Percentiles rank a stretch among this genome's conserved stretches.
phyloP scores from a whole-genome alignment of 495 filamentous ascomycete genomes.

The Lepraria neglecta region DNA sequence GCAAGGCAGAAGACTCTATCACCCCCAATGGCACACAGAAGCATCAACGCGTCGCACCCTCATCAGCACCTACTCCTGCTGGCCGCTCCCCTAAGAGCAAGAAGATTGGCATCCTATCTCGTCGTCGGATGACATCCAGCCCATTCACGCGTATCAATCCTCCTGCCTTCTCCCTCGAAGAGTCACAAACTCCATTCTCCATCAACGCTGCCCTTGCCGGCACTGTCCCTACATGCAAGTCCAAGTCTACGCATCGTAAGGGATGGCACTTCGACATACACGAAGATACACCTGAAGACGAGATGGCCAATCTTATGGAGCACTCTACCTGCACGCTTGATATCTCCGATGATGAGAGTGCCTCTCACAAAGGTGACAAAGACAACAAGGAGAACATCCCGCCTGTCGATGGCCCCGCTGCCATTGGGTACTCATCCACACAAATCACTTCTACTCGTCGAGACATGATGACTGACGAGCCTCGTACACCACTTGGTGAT shows the following conservation, averaged over 20 bases:
- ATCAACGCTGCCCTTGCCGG: constrained; percentile 71
- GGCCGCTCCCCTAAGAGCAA: constrained; percentile 59
- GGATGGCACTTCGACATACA: constrained; percentile 90
- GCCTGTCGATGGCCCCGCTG: constrained; percentile 36
- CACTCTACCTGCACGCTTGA: constrained; percentile 82
- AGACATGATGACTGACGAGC: constrained; percentile 45
- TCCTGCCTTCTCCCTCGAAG: constrained; percentile 36
- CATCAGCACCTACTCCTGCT: constrained; percentile 52
- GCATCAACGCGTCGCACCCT: constrained; percentile 37
- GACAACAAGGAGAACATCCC: constrained; percentile 77
- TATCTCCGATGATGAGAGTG: constrained; percentile 61
- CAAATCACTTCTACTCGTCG: constrained; percentile 26
- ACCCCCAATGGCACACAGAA: constrained; percentile 25
- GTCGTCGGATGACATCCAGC: constrained; percentile 48
- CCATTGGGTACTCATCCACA: neutral
- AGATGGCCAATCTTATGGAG: constrained; percentile 84
- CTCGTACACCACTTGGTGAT: constrained; percentile 63
- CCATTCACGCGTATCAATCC: constrained; percentile 57
- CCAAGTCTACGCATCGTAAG: constrained; percentile 25
- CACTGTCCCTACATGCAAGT: constrained; percentile 37
- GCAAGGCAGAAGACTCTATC: constrained; percentile 29
- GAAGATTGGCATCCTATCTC: constrained; percentile 55
- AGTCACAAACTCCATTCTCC: constrained; percentile 55
- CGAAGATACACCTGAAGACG: constrained; percentile 83
- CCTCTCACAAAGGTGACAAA: constrained; percentile 34